Base-by-base conservation (phyloP, 2,329 filamentous ascomycete species). In the Parafenestella ontariensis region DNA sequence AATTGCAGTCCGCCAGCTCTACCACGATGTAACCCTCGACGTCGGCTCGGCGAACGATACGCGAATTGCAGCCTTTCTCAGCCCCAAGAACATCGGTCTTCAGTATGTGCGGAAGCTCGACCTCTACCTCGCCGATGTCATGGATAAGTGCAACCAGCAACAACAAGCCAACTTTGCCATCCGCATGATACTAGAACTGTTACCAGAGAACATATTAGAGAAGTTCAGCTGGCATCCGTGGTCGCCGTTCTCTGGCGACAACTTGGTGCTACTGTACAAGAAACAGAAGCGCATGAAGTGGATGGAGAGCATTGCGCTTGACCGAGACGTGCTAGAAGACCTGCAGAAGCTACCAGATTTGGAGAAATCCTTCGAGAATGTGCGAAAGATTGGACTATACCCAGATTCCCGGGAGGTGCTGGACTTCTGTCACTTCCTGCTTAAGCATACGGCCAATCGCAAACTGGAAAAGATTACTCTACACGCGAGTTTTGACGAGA, bases 191-290 rank as follows among this genome's bases (percentile, higher is more conserved):
- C 54, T 82, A 17, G 80, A 82, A 55, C 75, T 81, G 56, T 63
- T 82, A 31, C 80, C 80, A 1, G 77, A 81, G 46, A 76, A 82
- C 55, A 78, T 77, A 31, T 70, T 82, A 21, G 79, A 82, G 56
- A 77, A 78, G 56, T 81, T 82, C 69, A 79, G 76, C 56, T 82
- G 80, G 80, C 78, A 80, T 65, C 79, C 79, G 15, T 82, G 79
- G 80, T 73, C 74, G 42, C 71, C 76, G 1, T 82, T 82, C 56
- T 77, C 77, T 5, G 73, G 75, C 17, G 80, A 82, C 36, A 82
- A 81, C 49, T 65, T 82, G 55, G 54, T 81, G 17, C 59, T 82
- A 36, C 72, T 82, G 9, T 81, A 80, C 64, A 76, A 75, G 59
- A 81, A 78, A 58, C 80, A 82, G 72, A 78, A 76, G 62, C 71